Base-by-base conservation (phyloP, 2,329 filamentous ascomycete genomes). In the Penicillium italicum region DNA sequence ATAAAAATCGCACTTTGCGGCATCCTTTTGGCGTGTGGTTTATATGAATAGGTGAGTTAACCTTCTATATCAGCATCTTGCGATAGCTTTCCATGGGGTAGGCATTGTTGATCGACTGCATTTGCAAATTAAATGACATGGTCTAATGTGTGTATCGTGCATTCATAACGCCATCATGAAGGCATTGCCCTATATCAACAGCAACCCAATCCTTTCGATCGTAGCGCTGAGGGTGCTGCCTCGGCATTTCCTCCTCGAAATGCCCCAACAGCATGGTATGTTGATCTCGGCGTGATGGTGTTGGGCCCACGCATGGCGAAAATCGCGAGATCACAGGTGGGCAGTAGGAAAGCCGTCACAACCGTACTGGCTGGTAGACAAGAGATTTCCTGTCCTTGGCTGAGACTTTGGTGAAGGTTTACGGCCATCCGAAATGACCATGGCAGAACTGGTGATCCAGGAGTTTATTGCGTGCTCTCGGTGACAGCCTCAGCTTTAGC, bases 381-480 rank as follows among this genome's bases (percentile, higher is more conserved):
- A 41, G 14, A 12, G n/a, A 24, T 24, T 4, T 9, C 10, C 7
- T 24, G 12, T 30, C 26, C 37, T 24, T 24, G 22, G 11, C 5
- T 14, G 30, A 38, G 18, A 16, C 7, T 9, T 42, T 26, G 22
- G 31, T 37, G 38, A 24, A 30, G 4, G 8, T 18, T 16, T 14
- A 38, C 18, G n/a, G 26, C 31, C 33, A 41, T 42, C n/a, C 12
- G 18, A 30, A 34, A 53, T 18, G n/a, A 36, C 20, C 20, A 48
- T n/a, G 16, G 33, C 16, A n/a, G 14, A 42, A 12, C 7, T 36
- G 22, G 24, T 26, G 38, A 34, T 16, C 30, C 20, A 8, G 44
- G 58, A 6, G 43, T 57, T 56, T 59, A 65, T 33, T 55, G 58
- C 22, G 53, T 60, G 33, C 42, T 50, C 14, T 60, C 54, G 4